Evolutionary conservation across 768 basidiomycete genomes (phyloP), one percentile per base, ranked within the genome.

Genomic region (Hericium rajendrae): DNA sequence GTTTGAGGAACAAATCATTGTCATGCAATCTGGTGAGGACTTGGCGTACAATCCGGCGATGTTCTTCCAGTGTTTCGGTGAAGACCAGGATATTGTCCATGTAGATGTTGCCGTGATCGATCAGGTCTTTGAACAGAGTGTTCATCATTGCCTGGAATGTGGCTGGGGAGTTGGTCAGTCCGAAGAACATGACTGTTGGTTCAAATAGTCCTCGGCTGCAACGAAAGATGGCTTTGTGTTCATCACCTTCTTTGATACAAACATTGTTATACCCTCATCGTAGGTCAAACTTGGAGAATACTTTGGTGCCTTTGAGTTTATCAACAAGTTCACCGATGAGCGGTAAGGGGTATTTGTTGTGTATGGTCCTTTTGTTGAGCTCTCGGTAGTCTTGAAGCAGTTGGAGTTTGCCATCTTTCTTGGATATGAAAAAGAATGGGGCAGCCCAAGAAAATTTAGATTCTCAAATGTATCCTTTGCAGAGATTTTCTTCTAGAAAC

Each of bases 141-240:
- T 26, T 26, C 26, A 26, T 26, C 26, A 26, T 26, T 26, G 26
- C 26, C 5, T 26, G 26, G 11, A 41, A 20, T 10, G 53, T 54
- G 16, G 53, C 39, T 16, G 51, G 26, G 51, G 13, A 18, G 39
- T 54, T 54, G 18, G 53, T 54, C 2, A 54, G 38, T 32, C 53
- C 53, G 20, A 54, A 54, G 39, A 54, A 54, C 53, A 54, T 54
- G 37, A 54, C 39, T 3, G n/a, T 9, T 2, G 53, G 53, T 22
- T 54, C 53, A 8, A 39, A 59, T 20, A 54, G 37, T 9, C 53
- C 53, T 6, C 28, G 24, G 15, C 15, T 26, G 12, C 64, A 69
- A 5, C 41, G 28, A 59, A 72, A 71, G 11, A 67, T 65, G 10
- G 70, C 67, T 53, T 70, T 69, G 66, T 50, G 5, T 5, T 26